Conservation (phyloP, 31 red algal genomes). For the Porphyra umbilicalis region DNA sequence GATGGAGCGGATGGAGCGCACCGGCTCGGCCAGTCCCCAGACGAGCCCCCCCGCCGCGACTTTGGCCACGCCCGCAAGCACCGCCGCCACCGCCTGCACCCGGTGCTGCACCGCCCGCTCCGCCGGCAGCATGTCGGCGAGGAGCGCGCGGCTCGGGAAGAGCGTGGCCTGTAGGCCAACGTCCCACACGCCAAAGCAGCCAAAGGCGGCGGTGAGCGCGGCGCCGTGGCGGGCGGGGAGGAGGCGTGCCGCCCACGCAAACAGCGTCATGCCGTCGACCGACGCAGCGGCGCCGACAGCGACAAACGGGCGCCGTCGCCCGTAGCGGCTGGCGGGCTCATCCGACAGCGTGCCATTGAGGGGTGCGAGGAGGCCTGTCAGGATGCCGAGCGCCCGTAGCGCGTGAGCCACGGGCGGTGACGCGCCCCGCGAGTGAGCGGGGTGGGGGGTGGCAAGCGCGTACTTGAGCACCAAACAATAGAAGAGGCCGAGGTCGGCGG, state of each 20-base stretch:
- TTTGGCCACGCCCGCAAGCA: slow-evolving; percentile 44
- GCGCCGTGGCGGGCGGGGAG: slow-evolving; percentile 16
- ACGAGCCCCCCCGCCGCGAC: slow-evolving; percentile 44
- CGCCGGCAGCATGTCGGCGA: slow-evolving; percentile 53
- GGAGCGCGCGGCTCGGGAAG: slow-evolving; percentile 56
- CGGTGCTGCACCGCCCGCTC: slow-evolving; percentile 50
- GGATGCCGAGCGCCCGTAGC: slow-evolving; percentile 61
- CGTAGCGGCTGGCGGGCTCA: slow-evolving; percentile 46
- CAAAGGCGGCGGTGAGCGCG: slow-evolving; percentile 27
- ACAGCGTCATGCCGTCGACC: slow-evolving; percentile 49
- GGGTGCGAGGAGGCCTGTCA: slow-evolving; percentile 57
- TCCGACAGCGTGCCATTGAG: slow-evolving; percentile 66
- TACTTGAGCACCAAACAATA: slow-evolving; percentile 55
- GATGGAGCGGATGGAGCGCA: slow-evolving; percentile 24
- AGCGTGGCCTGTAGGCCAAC: slow-evolving; percentile 67
- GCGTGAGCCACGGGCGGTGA: slow-evolving; percentile 40
- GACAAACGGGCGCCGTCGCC: slow-evolving; percentile 69
- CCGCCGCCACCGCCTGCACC: slow-evolving; percentile 44
- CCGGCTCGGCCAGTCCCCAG: slow-evolving; percentile 41
- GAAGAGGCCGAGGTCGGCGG: slow-evolving; percentile 49
- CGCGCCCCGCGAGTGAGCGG: slow-evolving; percentile 37
- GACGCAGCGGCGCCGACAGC: slow-evolving; percentile 28
- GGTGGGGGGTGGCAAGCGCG: slow-evolving; percentile 56
- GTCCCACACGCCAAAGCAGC: slow-evolving; percentile 54
- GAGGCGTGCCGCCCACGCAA: slow-evolving; percentile 28